Evolutionary conservation across 1,284 basidiomycete genomes (phyloP).

Genomic region (Cryptococcus maquisensis): DNA sequence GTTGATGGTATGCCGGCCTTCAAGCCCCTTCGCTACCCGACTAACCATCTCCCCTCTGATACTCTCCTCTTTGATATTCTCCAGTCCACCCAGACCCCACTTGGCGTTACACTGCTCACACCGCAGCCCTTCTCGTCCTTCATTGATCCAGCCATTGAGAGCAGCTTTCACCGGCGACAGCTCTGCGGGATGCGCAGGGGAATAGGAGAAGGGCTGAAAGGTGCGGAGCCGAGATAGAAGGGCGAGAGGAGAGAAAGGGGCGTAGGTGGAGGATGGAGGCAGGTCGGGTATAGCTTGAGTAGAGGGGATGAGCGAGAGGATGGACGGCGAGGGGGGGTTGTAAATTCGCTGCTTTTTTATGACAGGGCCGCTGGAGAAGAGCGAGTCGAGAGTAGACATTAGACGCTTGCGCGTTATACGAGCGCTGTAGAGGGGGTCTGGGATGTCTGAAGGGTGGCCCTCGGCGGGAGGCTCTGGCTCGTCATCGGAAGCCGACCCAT

Average conservation of each 20-base stretch:
- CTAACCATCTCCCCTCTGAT: slow-evolving; percentile 25
- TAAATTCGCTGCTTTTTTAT: slow-evolving; percentile 17
- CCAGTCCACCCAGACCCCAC: slow-evolving; percentile 15
- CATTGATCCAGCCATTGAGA: slow-evolving; percentile 30
- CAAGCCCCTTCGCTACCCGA: slow-evolving; percentile 17
- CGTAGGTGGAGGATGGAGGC: slow-evolving; percentile 17
- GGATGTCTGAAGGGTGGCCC: not conserved
- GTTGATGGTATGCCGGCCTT: slow-evolving; percentile 16
- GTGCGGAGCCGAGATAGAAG: slow-evolving; percentile 35
- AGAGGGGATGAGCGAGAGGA: slow-evolving; percentile 16
- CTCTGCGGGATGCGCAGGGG: slow-evolving; percentile 6
- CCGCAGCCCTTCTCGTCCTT: slow-evolving; percentile 13
- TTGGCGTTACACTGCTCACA: slow-evolving; percentile 20
- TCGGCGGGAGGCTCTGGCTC: slow-evolving; percentile 8
- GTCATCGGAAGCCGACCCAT: slow-evolving; percentile 8
- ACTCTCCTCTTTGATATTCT: slow-evolving; percentile 20
- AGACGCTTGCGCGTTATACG: slow-evolving; percentile 18
- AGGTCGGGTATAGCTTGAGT: slow-evolving; percentile 22
- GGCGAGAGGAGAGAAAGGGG: slow-evolving; percentile 34
- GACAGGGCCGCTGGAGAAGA: slow-evolving; percentile 3
- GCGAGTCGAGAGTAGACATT: slow-evolving; percentile 14
- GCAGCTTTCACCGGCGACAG: slow-evolving; percentile 22
- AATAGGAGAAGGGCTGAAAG: slow-evolving; percentile 18
- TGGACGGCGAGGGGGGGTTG: not conserved
- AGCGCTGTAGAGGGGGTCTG: not conserved